Conservation (phyloP, 2,329 filamentous ascomycete species). For the Fusarium oxysporum region DNA sequence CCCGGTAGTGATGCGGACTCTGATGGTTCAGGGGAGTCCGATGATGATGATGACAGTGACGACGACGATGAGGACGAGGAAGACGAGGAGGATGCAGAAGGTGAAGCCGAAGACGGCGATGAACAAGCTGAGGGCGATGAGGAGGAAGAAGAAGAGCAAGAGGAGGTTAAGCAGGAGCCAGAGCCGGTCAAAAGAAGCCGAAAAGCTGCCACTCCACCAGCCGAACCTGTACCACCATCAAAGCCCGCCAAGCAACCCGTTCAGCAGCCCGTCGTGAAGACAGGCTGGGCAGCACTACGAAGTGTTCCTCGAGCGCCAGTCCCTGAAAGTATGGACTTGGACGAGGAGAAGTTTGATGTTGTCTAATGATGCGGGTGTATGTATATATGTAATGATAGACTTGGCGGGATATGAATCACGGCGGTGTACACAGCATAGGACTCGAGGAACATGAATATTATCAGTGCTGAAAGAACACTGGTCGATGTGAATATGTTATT, state of each 20-base stretch:
- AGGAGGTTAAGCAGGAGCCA: conserved; percentile 30
- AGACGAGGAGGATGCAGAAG: conserved; percentile 40
- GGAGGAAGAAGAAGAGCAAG: conserved; percentile 37
- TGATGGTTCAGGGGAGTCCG: conserved; percentile 68
- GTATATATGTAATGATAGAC: conserved; percentile 19
- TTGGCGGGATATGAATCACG: neutral
- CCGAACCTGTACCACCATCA: conserved; percentile 4
- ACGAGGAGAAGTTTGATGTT: conserved; percentile 51
- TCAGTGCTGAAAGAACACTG: neutral
- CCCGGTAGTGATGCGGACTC: conserved; percentile 71
- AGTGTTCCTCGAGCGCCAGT: conserved; percentile 34
- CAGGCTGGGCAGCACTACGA: conserved; percentile 49
- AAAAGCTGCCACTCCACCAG: neutral
- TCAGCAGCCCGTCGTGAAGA: conserved; percentile 38
- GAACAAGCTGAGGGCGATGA: conserved; percentile 35
- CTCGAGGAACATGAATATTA: neutral
- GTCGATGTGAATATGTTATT: neutral
- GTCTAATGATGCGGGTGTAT: conserved; percentile 25
- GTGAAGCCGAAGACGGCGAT: conserved; percentile 37
- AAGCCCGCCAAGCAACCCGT: conserved; percentile 15
- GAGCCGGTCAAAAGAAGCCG: neutral
- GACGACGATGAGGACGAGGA: conserved; percentile 53
- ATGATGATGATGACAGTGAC: conserved; percentile 59
- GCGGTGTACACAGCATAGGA: neutral
- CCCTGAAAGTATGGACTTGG: conserved; percentile 48